Evolutionary conservation across 345 rosid species (phyloP).

Genomic region (Pistacia integerrima): DNA sequence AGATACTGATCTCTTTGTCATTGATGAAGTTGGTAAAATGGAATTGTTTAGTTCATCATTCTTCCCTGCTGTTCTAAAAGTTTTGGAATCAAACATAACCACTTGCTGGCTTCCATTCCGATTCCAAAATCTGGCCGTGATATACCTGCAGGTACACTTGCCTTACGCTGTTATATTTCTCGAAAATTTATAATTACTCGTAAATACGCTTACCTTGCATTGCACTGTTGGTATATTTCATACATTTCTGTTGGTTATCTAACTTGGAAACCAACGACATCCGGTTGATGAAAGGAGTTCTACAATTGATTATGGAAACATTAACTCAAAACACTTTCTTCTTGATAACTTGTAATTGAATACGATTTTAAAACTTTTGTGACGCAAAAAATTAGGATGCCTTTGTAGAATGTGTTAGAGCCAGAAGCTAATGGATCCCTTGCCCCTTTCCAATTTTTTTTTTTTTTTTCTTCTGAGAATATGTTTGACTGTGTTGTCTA

Average conservation of each 20-base stretch:
- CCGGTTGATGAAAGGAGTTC: not conserved
- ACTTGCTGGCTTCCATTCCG: conserved; percentile 61
- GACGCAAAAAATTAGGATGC: not conserved
- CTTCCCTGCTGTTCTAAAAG: conserved; percentile 62
- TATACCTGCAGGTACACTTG: conserved; percentile 56
- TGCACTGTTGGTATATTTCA: not conserved
- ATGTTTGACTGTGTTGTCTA: not conserved
- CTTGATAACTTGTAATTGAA: too few species aligned
- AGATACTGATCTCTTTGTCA: conserved; percentile 59
- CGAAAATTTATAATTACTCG: not conserved
- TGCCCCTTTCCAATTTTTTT: not conserved
- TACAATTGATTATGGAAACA: not conserved
- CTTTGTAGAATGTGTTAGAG: too few species aligned
- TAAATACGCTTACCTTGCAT: too few species aligned
- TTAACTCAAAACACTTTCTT: not conserved
- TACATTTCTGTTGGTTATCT: not conserved
- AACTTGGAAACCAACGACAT: not conserved
- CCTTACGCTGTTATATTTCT: not conserved
- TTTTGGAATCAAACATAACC: conserved; percentile 63
- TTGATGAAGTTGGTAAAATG: conserved; percentile 84
- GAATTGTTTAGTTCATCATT: conserved; percentile 66
- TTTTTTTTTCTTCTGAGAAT: not conserved
- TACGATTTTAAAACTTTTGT: not conserved
- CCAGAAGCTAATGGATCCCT: too few species aligned
- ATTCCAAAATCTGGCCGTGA: conserved; percentile 57